Evolutionary conservation across 495 filamentous ascomycete genomes (phyloP), one percentile per base, ranked within the genome.

Genomic region (Aspergillus wentii): DNA sequence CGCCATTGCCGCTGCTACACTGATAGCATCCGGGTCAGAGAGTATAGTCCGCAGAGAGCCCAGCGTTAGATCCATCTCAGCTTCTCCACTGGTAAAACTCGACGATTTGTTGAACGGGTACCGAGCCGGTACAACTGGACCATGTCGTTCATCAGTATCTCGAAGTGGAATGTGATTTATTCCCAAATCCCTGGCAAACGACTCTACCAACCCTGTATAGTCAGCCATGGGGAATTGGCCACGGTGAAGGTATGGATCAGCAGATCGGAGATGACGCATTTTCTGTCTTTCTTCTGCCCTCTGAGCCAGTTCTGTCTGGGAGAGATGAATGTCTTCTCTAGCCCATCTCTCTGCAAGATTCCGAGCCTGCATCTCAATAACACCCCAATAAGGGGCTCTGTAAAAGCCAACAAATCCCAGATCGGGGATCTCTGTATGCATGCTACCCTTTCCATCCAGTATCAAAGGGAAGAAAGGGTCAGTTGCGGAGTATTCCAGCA

Each of bases 361-460:
- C 10, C 80, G 75, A 0, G 86, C 85, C 59, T 94, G 89, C 76
- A 88, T 80, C 51, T 95, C 88, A 72, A 91, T 84, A 1, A 86
- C 75, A 0, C 83, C 84, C 83, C 87, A 95, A 58, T 85, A 94
- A 0, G 88, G 86, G 1, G 85, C 83, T 23, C 86, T 76, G 55
- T 94, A 91, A 58, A 91, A 84, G 4, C 89, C 89, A 0, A 94
- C 79, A 42, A 94, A 94, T 0, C 84, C 85, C 1, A 91, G 59
- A 15, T 76, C 74, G 0, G 79, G 75, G 1, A 89, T 51, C 3
- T 60, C 57, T 0, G 70, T 68, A 46, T 82, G 79, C 22, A 80
- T 65, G 4, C 76, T 83, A 13, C 72, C 71, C 41, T 80, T 79
- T 31, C 82, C 76, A 30, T 82, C 80, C 3, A 94, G 65, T 1